A percentile compares a stretch with the other conserved stretches of the same genome.
These are phyloP conservation scores for Entrophospora sp. DNA, from an alignment of 192 early-diverging fungal species.

Conservation along the genomic window DNA sequence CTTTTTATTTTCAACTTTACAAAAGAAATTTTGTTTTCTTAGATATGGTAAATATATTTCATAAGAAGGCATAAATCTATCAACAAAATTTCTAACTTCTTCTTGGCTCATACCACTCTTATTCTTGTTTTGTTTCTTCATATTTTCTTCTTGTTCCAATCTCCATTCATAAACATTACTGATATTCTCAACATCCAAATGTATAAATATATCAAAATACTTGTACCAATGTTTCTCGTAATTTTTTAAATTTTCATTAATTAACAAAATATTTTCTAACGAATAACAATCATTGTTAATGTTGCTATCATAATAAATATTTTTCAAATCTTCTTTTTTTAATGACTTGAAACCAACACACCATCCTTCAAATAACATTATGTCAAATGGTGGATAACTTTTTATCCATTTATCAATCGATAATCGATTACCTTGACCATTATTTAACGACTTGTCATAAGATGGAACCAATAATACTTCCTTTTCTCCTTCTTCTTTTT, in stretches of 20 bases:
- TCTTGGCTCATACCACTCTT: slow-evolving; percentile 57
- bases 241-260: slow-evolving; percentile 40
- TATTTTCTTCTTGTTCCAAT: slow-evolving; percentile 70
- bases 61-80: slow-evolving; percentile 84
- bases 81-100: slow-evolving; percentile 77
- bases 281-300: slow-evolving; percentile 24
- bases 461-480: slow-evolving; percentile 47
- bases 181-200: slow-evolving; percentile 51
- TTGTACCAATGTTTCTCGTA: slow-evolving; percentile 57
- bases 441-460: slow-evolving; percentile 73
- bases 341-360: slow-evolving; percentile 75
- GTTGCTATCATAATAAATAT: slow-evolving; percentile 17
- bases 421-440: slow-evolving; percentile 73
- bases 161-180: slow-evolving; percentile 78
- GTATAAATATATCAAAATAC: slow-evolving; percentile 70
- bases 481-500: not conserved
- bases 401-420: slow-evolving; percentile 49
- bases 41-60: slow-evolving; percentile 47
- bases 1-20: not conserved
- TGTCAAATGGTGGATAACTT: slow-evolving; percentile 50
- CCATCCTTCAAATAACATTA: slow-evolving; percentile 93
- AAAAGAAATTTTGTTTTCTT: slow-evolving; percentile 39
- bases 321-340: slow-evolving; percentile 14
- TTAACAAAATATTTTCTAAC: slow-evolving; percentile 29
- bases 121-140: slow-evolving; percentile 36